A percentile compares a stretch with the other conserved stretches of the same genome.
phyloP scores from a whole-genome alignment of 2,329 filamentous ascomycete species.

The Aspergillus spinulosporus region DNA sequence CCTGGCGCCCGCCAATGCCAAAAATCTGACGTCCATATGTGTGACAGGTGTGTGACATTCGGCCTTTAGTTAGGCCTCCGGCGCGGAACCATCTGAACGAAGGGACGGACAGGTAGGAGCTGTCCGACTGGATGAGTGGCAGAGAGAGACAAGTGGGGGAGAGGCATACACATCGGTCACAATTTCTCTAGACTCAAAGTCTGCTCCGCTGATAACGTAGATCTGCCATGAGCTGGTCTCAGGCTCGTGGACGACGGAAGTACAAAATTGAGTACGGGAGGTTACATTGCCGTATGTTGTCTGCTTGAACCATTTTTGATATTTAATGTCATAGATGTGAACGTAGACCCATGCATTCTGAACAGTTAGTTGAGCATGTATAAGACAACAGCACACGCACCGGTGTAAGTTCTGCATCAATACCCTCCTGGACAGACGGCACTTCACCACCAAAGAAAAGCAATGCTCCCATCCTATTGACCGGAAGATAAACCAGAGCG shows the following conservation, averaged over 20 bases:
- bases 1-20: slow-evolving; percentile 17
- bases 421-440: slow-evolving; percentile 16
- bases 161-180: slow-evolving; percentile 16
- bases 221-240: slow-evolving; percentile 18
- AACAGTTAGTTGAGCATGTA: background rate
- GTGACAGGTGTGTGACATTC: slow-evolving; percentile 17
- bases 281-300: slow-evolving; percentile 18
- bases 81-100: slow-evolving; percentile 23
- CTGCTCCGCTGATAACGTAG: slow-evolving; percentile 18
- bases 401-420: slow-evolving; percentile 15
- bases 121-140: background rate
- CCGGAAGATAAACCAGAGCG: background rate
- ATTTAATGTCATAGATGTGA: slow-evolving; percentile 19
- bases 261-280: slow-evolving; percentile 21
- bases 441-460: slow-evolving; percentile 22
- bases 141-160: background rate
- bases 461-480: slow-evolving; percentile 10
- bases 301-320: slow-evolving; percentile 22
- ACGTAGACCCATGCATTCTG: slow-evolving; percentile 20
- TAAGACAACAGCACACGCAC: background rate
- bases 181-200: slow-evolving; percentile 11
- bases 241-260: slow-evolving; percentile 17
- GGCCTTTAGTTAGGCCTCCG: slow-evolving; percentile 10
- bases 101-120: slow-evolving; percentile 21
- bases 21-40: slow-evolving; percentile 19